A percentile compares a stretch with the other conserved stretches of the same genome.
Evolutionary conservation across 352 stramenopile genomes (phyloP).

Genomic region (Blastocystis sp.): DNA sequence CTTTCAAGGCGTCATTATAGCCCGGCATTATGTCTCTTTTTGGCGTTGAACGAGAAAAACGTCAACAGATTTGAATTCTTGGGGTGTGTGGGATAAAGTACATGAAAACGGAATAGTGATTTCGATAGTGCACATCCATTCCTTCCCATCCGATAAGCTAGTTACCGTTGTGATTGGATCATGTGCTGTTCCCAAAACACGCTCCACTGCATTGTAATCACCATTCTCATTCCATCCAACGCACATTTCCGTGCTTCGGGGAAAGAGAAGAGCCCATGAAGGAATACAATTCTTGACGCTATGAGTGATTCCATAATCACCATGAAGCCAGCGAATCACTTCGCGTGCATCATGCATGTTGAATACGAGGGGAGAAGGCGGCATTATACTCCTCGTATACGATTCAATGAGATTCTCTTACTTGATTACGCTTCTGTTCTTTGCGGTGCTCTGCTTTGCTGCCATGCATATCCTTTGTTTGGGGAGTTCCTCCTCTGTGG

Average conservation of each 20-base stretch:
- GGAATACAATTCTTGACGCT: background rate
- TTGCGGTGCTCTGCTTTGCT: constrained; percentile 42
- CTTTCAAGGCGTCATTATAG: background rate
- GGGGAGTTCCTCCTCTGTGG: background rate
- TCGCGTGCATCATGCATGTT: constrained; percentile 14
- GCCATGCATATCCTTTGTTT: constrained; percentile 66
- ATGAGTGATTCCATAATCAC: constrained; percentile 32
- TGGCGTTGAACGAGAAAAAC: too few species aligned
- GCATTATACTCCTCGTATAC: constrained; percentile 9
- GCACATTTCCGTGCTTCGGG: background rate
- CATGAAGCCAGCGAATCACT: background rate
- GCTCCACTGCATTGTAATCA: background rate
- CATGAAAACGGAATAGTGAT: too few species aligned
- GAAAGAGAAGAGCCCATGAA: background rate
- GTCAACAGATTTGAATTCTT: too few species aligned
- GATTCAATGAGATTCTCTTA: constrained; percentile 47
- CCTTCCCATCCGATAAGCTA: background rate
- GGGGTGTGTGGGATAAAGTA: too few species aligned
- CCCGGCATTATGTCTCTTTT: background rate
- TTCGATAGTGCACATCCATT: background rate
- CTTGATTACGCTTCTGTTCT: constrained; percentile 37
- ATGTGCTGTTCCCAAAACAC: background rate
- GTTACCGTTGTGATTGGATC: background rate
- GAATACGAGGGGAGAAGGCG: background rate
- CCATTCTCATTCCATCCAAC: background rate